Conservation (phyloP, 768 basidiomycete genomes). For the Hebeloma cylindrosporum region DNA sequence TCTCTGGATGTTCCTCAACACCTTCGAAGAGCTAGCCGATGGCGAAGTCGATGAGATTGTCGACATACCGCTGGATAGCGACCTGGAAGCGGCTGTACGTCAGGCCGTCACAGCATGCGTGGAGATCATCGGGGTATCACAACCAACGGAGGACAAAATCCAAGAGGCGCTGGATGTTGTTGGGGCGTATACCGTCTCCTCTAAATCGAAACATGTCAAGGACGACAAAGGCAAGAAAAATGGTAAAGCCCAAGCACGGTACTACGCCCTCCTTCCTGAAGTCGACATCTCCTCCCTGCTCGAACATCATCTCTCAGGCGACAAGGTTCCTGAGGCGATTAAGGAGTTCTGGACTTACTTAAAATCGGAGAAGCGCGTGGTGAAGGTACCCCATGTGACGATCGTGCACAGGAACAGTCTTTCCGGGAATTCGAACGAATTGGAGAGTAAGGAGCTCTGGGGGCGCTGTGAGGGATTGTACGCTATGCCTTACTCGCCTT, state of each 20-base stretch:
- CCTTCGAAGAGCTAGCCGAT: constrained; percentile 56
- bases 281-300: constrained; percentile 57
- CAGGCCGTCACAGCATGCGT: constrained; percentile 61
- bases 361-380: constrained; percentile 45
- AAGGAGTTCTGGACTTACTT: constrained; percentile 51
- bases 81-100: constrained; percentile 52
- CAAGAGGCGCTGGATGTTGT: constrained; percentile 52
- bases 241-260: constrained; percentile 58
- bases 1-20: constrained; percentile 75
- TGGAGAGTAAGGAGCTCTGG: constrained; percentile 44
- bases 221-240: constrained; percentile 31
- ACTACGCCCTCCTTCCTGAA: constrained; percentile 80
- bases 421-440: neutral
- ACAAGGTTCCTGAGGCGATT: constrained; percentile 30
- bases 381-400: constrained; percentile 78
- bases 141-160: constrained; percentile 57
- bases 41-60: constrained; percentile 67
- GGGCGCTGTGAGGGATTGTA: constrained; percentile 49
- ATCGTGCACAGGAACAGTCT: constrained; percentile 67
- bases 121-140: constrained; percentile 48
- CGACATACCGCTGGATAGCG: constrained; percentile 51
- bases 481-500: constrained; percentile 34
- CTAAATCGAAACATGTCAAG: constrained; percentile 24
- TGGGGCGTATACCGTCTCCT: constrained; percentile 35
- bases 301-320: constrained; percentile 36